Percentiles rank a stretch among this genome's conserved stretches.
Conservation (phyloP, 2,329 filamentous ascomycete species). For the Colletotrichum sp. region DNA sequence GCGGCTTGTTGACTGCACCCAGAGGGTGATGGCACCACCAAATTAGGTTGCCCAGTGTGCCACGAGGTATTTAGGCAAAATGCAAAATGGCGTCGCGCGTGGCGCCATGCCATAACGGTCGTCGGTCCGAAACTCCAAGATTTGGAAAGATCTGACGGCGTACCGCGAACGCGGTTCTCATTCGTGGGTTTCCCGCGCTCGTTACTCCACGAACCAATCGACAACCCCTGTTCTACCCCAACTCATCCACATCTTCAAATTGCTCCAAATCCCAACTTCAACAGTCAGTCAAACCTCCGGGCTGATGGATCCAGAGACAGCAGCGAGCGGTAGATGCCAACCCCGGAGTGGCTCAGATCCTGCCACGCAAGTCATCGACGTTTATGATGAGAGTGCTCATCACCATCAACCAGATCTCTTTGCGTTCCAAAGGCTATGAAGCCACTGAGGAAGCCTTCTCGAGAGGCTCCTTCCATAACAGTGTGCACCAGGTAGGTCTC, state of each 20-base stretch:
- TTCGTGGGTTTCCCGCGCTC: conserved; percentile 12
- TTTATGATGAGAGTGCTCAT: background rate
- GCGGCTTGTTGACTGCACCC: background rate
- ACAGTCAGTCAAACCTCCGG: background rate
- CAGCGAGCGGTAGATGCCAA: background rate
- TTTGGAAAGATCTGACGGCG: conserved; percentile 9
- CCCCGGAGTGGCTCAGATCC: background rate
- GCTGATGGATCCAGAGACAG: background rate
- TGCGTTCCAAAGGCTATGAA: background rate
- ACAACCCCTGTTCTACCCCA: conserved; percentile 18
- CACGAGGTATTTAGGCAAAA: conserved; percentile 21
- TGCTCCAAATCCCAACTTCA: background rate
- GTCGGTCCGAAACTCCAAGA: conserved; percentile 23
- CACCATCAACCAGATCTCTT: background rate
- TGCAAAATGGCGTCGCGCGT: conserved; percentile 15
- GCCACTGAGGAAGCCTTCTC: background rate
- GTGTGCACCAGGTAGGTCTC: background rate
- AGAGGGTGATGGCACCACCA: background rate
- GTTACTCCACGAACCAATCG: conserved; percentile 15
- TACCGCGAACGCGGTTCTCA: background rate
- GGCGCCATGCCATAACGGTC: conserved; percentile 22
- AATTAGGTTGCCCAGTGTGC: conserved; percentile 9
- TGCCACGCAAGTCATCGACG: background rate
- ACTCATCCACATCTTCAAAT: conserved; percentile 14
- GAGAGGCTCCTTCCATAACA: background rate